A percentile compares a stretch with the other conserved stretches of the same genome.
These are phyloP conservation scores for Syzygium syzygioides DNA, from an alignment of 441 rosid species.

Conservation along the genomic window DNA sequence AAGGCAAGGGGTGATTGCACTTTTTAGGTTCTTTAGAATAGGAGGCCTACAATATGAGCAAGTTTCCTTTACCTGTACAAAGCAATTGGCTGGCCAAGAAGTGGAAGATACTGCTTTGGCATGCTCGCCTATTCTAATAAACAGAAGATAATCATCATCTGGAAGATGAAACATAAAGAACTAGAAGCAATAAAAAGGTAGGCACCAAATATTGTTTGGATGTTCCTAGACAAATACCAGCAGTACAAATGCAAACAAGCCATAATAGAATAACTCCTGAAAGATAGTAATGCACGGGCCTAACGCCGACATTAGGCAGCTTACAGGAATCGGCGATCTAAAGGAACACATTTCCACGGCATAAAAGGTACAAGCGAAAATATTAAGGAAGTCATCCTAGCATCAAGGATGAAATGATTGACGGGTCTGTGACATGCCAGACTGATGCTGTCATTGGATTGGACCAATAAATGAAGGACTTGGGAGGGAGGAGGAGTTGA, in stretches of 20 bases:
- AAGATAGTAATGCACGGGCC: background rate
- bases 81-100: constrained; percentile 87
- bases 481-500: background rate
- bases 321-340: background rate
- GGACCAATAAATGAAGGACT: background rate
- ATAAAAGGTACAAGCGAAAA: background rate
- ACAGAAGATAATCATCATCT: constrained; percentile 33
- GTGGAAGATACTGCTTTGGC: constrained; percentile 97
- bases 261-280: background rate
- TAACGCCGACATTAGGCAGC: background rate
- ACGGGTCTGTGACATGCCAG: no score
- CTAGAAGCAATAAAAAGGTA: background rate
- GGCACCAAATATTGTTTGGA: background rate
- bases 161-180: constrained; percentile 16
- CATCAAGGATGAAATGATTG: background rate
- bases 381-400: background rate
- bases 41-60: background rate
- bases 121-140: constrained; percentile 67
- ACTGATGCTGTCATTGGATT: background rate
- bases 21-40: background rate
- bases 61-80: constrained; percentile 62
- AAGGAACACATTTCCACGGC: background rate
- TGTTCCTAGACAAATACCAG: background rate
- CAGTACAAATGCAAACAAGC: background rate
- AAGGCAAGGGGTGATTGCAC: background rate